phyloP scores from a whole-genome alignment of 2,329 filamentous ascomycete genomes.

The Neofusicoccum kwambonambiense region DNA sequence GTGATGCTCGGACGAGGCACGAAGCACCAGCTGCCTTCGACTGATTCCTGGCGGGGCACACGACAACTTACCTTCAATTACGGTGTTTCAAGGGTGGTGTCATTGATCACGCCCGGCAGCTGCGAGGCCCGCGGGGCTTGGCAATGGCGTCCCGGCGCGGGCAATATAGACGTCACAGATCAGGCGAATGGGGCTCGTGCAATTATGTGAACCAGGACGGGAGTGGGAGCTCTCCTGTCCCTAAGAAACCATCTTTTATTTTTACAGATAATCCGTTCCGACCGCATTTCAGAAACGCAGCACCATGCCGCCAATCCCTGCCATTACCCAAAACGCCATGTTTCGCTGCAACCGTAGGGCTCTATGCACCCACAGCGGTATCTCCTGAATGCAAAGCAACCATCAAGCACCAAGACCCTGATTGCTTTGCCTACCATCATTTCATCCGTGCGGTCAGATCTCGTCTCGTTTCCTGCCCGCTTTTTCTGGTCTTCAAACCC shows the following conservation, averaged over 20 bases:
- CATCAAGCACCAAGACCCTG: not conserved
- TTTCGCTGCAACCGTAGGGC: not conserved
- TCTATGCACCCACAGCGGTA: slow-evolving; percentile 14
- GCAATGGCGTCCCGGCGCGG: not conserved
- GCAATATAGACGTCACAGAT: slow-evolving; percentile 1
- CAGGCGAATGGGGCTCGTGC: not conserved
- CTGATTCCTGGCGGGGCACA: not conserved
- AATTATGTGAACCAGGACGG: slow-evolving; percentile 1
- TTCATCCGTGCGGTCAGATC: not conserved
- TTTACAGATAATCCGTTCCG: slow-evolving; percentile 3
- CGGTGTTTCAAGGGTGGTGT: not conserved
- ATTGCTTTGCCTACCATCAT: slow-evolving; percentile 1
- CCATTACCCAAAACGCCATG: slow-evolving; percentile 14
- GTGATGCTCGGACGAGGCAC: slow-evolving; percentile 9
- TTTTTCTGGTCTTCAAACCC: not conserved
- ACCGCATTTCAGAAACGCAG: slow-evolving; percentile 10
- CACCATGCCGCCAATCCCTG: slow-evolving; percentile 6
- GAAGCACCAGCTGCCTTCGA: not conserved
- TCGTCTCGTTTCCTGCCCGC: not conserved
- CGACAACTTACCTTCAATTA: not conserved
- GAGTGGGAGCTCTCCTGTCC: slow-evolving; percentile 10
- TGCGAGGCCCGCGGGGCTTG: not conserved
- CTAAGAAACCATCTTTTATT: slow-evolving; percentile 6
- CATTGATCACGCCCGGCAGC: not conserved
- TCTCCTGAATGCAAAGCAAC: not conserved